A percentile compares a stretch with the other conserved stretches of the same genome.
Evolutionary conservation across 495 filamentous ascomycete species (phyloP).

Genomic region (Penicillium cataractarum): DNA sequence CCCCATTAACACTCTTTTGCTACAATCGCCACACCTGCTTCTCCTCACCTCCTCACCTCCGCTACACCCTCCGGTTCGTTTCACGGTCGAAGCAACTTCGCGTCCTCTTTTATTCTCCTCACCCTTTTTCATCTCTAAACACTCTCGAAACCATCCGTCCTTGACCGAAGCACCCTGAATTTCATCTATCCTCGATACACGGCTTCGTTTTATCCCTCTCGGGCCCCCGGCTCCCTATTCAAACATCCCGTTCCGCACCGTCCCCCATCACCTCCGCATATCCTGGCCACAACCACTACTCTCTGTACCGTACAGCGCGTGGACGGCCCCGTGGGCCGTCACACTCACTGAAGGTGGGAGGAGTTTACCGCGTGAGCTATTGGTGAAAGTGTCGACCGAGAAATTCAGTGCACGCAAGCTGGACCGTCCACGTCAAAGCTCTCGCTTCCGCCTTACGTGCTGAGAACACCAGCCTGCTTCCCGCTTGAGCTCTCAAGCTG

Average conservation of each 20-base stretch:
- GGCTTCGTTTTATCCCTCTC: background rate
- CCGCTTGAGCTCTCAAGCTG: too few relatives aligned
- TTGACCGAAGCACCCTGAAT: too few relatives aligned
- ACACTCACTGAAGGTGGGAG: conserved; percentile 42
- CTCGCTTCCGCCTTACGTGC: conserved; percentile 1
- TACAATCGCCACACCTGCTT: too few relatives aligned
- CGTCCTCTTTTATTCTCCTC: too few relatives aligned
- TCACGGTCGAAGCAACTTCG: too few relatives aligned
- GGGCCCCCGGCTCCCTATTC: background rate
- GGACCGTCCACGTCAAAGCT: background rate
- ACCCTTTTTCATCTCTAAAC: too few relatives aligned
- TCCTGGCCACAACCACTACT: conserved; percentile 20
- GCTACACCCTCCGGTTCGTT: too few relatives aligned
- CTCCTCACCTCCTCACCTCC: too few relatives aligned
- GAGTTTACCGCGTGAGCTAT: conserved; percentile 27
- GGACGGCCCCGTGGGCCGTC: conserved; percentile 54
- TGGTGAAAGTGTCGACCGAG: too few relatives aligned
- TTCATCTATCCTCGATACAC: too few relatives aligned
- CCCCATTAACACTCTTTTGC: too few relatives aligned
- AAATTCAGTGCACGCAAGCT: background rate
- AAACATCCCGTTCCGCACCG: background rate
- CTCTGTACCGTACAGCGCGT: conserved; percentile 36
- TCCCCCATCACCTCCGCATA: conserved; percentile 12
- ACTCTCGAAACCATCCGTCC: too few relatives aligned
- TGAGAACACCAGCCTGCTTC: background rate